Evolutionary conservation across 2,329 filamentous ascomycete genomes (phyloP), one percentile per base, ranked within the genome.

Genomic region (Pestalotiopsis sp.): DNA sequence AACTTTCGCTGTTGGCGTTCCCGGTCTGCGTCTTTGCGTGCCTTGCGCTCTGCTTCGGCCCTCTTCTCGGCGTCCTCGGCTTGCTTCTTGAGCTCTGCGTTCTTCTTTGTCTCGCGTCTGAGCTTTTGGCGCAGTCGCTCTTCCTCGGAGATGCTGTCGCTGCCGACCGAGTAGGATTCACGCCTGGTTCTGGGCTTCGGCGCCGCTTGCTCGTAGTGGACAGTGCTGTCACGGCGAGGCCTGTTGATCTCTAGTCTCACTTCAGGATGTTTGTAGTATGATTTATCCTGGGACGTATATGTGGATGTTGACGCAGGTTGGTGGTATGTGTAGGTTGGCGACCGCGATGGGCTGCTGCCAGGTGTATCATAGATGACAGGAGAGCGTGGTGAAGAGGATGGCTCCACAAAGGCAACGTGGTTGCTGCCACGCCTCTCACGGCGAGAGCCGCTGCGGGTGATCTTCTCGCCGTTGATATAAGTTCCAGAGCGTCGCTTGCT

Each of bases 401-500:
- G 65, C 27, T 66, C 65, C 20, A 60, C 65, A 60, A 66, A 60
- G 20, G 58, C 52, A n/a, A 66, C 65, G 23, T 66, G 65, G 56
- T 59, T 59, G 36, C 65, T 66, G 65, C 40, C 41, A 14, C 65
- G 65, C 52, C 52, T 59, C 65, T 66, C 65, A 11, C 67, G 67
- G 25, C 65, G 67, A 14, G 67, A 68, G 27, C 12, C 17, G 23
- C 27, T 27, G 57, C 57, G 57, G 57, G n/a, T 27, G 11, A 59
- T 41, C 17, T 68, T 63, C 25, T 60, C 56, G 67, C 57, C 63
- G 25, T 60, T 59, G 49, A 62, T 31, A 57, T 63, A 68, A 20
- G 40, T 4, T 11, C 67, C 58, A 20, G 67, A 68, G 52, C 67
- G 67, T 17, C 63, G 31, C 45, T 68, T 68, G 67, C 58, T 63